A percentile compares a stretch with the other conserved stretches of the same genome.
Evolutionary conservation across 129 eudicot species (phyloP).

Genomic region (Ambrosia artemisiifolia): DNA sequence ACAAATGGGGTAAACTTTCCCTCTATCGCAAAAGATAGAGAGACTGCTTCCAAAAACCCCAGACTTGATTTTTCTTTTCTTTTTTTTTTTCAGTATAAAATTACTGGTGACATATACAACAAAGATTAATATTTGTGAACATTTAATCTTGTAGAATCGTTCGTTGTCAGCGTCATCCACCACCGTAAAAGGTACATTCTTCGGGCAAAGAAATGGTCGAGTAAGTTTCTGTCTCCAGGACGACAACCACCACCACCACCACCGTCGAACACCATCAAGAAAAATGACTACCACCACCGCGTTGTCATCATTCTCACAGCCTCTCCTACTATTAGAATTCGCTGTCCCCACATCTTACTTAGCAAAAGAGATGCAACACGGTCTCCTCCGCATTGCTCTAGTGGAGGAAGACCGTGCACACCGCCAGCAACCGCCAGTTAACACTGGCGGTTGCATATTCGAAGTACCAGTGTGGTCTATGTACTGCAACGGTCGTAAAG

Average conservation of each 20-base stretch:
- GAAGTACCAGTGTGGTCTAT: constrained; percentile 40
- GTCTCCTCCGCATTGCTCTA: constrained; percentile 42
- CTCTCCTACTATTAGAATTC: constrained; percentile 37
- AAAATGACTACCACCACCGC: constrained; percentile 16
- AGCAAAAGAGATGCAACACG: constrained; percentile 43
- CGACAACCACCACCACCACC: constrained; percentile 30
- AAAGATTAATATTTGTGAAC: neutral
- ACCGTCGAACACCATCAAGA: constrained; percentile 31
- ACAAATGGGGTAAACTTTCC: too few relatives aligned
- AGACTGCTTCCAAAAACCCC: too few relatives aligned
- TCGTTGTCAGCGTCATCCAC: constrained; percentile 32
- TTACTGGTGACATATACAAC: neutral
- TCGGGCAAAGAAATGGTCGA: constrained; percentile 35
- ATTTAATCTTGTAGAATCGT: constrained; percentile 20
- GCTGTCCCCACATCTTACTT: constrained; percentile 32
- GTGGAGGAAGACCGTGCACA: constrained; percentile 26
- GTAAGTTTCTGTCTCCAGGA: constrained; percentile 41
- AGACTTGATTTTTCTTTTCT: too few relatives aligned
- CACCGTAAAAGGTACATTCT: constrained; percentile 37
- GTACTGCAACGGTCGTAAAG: constrained; percentile 41
- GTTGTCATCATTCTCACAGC: constrained; percentile 22
- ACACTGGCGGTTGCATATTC: constrained; percentile 25
- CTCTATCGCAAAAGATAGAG: too few relatives aligned
- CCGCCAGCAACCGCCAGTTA: constrained; percentile 8
- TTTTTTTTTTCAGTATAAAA: too few relatives aligned